Evolutionary conservation across 345 rosid species (phyloP), one percentile per base, ranked within the genome.

Genomic region (Eucalyptus globulus): DNA sequence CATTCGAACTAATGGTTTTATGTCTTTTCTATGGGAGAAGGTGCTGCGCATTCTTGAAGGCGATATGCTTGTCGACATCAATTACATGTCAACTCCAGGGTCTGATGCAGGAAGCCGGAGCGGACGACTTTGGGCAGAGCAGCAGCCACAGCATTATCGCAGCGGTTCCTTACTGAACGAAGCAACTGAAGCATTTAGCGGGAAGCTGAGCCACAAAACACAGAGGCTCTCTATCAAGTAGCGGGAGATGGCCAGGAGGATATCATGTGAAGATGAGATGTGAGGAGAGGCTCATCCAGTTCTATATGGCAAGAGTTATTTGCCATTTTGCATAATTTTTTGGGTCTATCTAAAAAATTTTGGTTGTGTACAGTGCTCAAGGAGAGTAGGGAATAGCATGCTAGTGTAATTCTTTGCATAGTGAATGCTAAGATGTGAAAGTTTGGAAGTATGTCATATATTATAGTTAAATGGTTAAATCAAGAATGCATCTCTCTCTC

Each of bases 21-120:
- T 49, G 31, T 53, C 88, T 87, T 80, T 88, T 27, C 62, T 87
- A 50, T 90, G n/a, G 87, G 86, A n/a, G 53, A 90, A 97, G 99
- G 98, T 98, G 91, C 94, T 98, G 87, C 99, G 99, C 69, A 94
- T 98, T 89, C 91, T 98, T 87, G 99, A 98, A 93, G 99, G 99
- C 14, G 99, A 98, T 91, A 92, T 94, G 96, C 90, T 96, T 80
- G 87, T 96, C 91, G 99, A 97, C 37, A 40, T 93, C 50, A 97
- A 94, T 90, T 96, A 90, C 92, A 88, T 91, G 85, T 93, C 99
- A 4, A 94, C 98, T 12, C 97, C 99, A 9, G 93, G 95, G 11
- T 96, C 92, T 88, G 98, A 96, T 27, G 95, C 91, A 80, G 99
- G 99, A 87, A 97, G 92, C 94, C 93, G 95, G 58, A 97, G 99